phyloP scores from a whole-genome alignment of 495 filamentous ascomycete genomes.

The Pyronema omphalodes region DNA sequence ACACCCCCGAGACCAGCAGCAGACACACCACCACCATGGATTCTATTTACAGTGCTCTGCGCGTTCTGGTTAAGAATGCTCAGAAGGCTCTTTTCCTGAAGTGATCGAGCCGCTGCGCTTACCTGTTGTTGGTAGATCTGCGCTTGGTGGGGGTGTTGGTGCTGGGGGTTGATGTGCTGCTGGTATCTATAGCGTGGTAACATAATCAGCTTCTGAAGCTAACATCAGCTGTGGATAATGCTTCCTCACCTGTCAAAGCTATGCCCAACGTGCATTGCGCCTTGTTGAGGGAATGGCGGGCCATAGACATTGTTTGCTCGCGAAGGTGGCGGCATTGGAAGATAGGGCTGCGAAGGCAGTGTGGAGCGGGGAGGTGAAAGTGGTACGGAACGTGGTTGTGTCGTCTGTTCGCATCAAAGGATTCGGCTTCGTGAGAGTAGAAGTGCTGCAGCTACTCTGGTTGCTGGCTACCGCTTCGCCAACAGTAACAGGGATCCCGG shows the following conservation, averaged over 20 bases:
- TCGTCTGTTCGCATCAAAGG: neutral
- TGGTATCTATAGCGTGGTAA: conserved; percentile 10
- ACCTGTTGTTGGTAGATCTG: conserved; percentile 6
- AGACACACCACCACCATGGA: conserved; percentile 38
- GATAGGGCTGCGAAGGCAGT: neutral
- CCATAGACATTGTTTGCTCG: conserved; percentile 20
- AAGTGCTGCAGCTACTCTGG: neutral
- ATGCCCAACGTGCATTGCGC: conserved; percentile 18
- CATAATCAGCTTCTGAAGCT: neutral
- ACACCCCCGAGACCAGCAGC: conserved; percentile 3
- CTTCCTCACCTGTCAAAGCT: neutral
- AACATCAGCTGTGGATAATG: neutral
- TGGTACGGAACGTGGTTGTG: neutral
- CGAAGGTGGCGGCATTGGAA: conserved; percentile 20
- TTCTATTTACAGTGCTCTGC: conserved; percentile 57
- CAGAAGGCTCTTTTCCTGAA: conserved; percentile 28
- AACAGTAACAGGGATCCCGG: neutral
- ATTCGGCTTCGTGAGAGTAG: neutral
- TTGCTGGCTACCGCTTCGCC: neutral
- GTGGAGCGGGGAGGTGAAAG: neutral
- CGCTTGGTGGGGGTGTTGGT: conserved; percentile 16
- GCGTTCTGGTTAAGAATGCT: neutral
- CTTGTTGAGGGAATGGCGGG: conserved; percentile 19
- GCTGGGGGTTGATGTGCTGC: conserved; percentile 9
- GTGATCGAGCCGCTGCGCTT: conserved; percentile 27